Evolutionary conservation across 495 filamentous ascomycete species (phyloP).

Genomic region (Sabuloglossum arenarium): DNA sequence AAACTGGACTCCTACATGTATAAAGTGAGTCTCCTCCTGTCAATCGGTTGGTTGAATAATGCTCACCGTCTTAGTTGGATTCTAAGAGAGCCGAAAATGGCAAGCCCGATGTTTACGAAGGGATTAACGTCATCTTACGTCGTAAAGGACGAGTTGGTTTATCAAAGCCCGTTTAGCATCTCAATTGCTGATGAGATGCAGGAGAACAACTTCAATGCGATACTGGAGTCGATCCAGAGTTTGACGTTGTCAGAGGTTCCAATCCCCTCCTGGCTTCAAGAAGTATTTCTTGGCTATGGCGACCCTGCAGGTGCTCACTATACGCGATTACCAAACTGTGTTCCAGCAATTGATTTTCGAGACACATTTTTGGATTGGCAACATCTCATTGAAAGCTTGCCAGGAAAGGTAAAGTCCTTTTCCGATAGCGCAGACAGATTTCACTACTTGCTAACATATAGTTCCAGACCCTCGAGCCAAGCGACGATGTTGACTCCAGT

Average conservation of each 20-base stretch:
- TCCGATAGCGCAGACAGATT: neutral
- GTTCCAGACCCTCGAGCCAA: constrained; percentile 48
- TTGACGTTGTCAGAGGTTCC: constrained; percentile 71
- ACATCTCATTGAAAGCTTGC: constrained; percentile 73
- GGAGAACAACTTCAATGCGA: constrained; percentile 95
- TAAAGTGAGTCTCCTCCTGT: constrained; percentile 21
- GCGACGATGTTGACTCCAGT: constrained; percentile 43
- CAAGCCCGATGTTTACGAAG: constrained; percentile 59
- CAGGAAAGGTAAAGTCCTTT: constrained; percentile 31
- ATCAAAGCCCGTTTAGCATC: neutral
- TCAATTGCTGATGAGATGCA: neutral
- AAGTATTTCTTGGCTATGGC: constrained; percentile 91
- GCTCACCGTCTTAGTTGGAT: constrained; percentile 26
- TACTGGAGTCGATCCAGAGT: constrained; percentile 75
- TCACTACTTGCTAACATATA: constrained; percentile 10
- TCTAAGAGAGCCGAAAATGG: constrained; percentile 38
- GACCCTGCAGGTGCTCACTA: constrained; percentile 78
- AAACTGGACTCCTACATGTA: constrained; percentile 65
- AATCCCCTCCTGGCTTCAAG: constrained; percentile 80
- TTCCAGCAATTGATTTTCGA: constrained; percentile 63
- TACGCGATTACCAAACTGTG: constrained; percentile 55
- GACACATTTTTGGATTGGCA: constrained; percentile 95
- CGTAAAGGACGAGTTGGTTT: constrained; percentile 37
- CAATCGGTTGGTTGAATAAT: neutral
- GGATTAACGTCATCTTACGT: constrained; percentile 71